Evolutionary conservation across 805 yeast species (phyloP).

Genomic region (Candida adriatica): DNA sequence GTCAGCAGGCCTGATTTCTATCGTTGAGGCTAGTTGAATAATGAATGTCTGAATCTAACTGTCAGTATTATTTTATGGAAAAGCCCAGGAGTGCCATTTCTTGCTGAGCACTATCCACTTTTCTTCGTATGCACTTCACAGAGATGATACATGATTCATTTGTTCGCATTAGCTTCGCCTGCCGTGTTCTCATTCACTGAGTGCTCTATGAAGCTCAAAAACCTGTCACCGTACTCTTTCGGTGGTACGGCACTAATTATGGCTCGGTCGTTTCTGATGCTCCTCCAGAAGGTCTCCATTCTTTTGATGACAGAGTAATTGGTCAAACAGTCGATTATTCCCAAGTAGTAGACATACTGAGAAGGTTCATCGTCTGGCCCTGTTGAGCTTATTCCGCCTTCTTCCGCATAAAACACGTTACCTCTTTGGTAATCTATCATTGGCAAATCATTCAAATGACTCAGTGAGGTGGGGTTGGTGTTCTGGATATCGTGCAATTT

Average conservation of each 20-base stretch:
- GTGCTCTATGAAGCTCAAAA: conserved; percentile 57
- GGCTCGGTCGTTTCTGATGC: conserved; percentile 58
- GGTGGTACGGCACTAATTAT: conserved; percentile 90
- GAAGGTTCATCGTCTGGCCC: conserved; percentile 49
- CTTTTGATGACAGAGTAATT: conserved; percentile 66
- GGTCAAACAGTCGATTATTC: conserved; percentile 91
- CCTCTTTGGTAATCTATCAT: conserved; percentile 38
- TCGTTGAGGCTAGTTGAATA: conserved; percentile 35
- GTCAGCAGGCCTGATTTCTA: conserved; percentile 91
- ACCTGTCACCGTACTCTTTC: conserved; percentile 81
- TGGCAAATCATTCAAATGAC: conserved; percentile 36
- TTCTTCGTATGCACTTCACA: too few relatives aligned
- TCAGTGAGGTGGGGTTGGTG: conserved; percentile 40
- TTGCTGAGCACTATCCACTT: too few relatives aligned
- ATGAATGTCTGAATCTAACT: neutral
- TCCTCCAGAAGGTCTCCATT: conserved; percentile 81
- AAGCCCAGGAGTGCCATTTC: too few relatives aligned
- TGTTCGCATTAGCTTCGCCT: conserved; percentile 9
- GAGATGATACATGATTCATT: too few relatives aligned
- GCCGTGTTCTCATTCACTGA: conserved; percentile 27
- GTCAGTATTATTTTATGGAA: too few relatives aligned
- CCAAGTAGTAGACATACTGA: conserved; percentile 75
- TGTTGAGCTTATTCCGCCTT: conserved; percentile 80
- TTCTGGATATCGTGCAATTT: conserved; percentile 27
- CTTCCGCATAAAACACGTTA: conserved; percentile 63